Percentiles rank a stretch among this genome's conserved stretches.
Evolutionary conservation across 2,329 filamentous ascomycete genomes (phyloP).

Genomic region (Pezicula neosporulosa): DNA sequence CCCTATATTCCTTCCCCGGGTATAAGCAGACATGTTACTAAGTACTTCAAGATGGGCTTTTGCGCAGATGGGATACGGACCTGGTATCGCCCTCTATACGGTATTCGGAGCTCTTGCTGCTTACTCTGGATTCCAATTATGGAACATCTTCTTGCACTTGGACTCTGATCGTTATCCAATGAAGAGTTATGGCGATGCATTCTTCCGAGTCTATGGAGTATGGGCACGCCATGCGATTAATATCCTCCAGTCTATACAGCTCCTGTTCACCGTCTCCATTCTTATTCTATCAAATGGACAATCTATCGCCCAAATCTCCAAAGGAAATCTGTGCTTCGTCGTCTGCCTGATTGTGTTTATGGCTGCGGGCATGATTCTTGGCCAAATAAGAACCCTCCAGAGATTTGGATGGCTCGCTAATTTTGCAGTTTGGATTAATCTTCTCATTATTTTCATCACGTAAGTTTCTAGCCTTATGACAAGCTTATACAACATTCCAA

Average conservation of each 20-base stretch:
- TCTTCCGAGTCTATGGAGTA: constrained; percentile 42
- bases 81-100: constrained; percentile 19
- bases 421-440: constrained; percentile 51
- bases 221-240: constrained; percentile 44
- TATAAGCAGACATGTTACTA: constrained; percentile 20
- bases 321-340: constrained; percentile 47
- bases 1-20: constrained; percentile 13
- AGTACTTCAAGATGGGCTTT: constrained; percentile 33
- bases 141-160: constrained; percentile 17
- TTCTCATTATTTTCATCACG: constrained; percentile 49
- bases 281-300: constrained; percentile 51
- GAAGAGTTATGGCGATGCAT: constrained; percentile 28
- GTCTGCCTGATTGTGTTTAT: constrained; percentile 49
- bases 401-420: constrained; percentile 53
- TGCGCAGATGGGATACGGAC: constrained; percentile 19
- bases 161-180: constrained; percentile 22
- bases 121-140: constrained; percentile 23
- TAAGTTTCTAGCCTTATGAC: constrained; percentile 12
- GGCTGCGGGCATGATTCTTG: constrained; percentile 46
- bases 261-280: constrained; percentile 48
- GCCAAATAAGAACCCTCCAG: constrained; percentile 53
- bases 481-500: constrained; percentile 1
- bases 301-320: constrained; percentile 49
- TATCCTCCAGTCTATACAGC: constrained; percentile 42
- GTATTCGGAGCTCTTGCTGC: constrained; percentile 20